Base-by-base conservation (phyloP, 805 yeast genomes). In the Dipodascus albidus region DNA sequence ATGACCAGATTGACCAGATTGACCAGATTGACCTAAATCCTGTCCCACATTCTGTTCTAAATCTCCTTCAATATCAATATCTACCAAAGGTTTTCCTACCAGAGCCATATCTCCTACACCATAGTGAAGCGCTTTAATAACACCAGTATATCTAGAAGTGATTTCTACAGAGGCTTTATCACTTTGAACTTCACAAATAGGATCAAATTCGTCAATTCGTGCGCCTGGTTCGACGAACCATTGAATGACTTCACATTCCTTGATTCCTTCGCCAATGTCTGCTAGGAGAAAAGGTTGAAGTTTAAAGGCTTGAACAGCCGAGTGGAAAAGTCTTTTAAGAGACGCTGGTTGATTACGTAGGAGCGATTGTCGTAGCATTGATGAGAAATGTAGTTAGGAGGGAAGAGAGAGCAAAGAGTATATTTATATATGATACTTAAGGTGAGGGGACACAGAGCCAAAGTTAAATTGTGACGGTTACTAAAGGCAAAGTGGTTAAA, bases 221-320 rank as follows among this genome's bases (percentile, higher is more conserved):
- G 68, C 67, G 2, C 67, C 67, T 15, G 70, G 70, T 54, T 65
- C 65, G 6, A 66, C 68, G 55, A 66, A 64, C 70, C 70, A 66
- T 55, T 66, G 70, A 44, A 66, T 66, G 22, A 66, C 67, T 54
- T 66, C 70, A 52, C 70, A 66, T 51, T 66, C 70, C 50, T 64
- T 65, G 56, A 66, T 66, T 3, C 68, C 70, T 49, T 66, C 70
- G 2, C 70, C 70, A 19, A 66, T 65, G 51, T 66, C 70, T 19
- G 70, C 70, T 44, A 66, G 55, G 44, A 62, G 52, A 52, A 60
- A 66, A 15, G 69, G 69, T 24, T 55, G 23, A 6, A 47, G 49
- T 14, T 47, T 21, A 8, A n/a, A 8, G 44, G 20, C 20, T 38
- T 4, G 9, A 11, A 11, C 6, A n/a, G 44, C 9, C 20, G 15